A percentile compares a stretch with the other conserved stretches of the same genome.
These are phyloP conservation scores for Candida corydali DNA, from an alignment of 805 yeast genomes.

Conservation along the genomic window DNA sequence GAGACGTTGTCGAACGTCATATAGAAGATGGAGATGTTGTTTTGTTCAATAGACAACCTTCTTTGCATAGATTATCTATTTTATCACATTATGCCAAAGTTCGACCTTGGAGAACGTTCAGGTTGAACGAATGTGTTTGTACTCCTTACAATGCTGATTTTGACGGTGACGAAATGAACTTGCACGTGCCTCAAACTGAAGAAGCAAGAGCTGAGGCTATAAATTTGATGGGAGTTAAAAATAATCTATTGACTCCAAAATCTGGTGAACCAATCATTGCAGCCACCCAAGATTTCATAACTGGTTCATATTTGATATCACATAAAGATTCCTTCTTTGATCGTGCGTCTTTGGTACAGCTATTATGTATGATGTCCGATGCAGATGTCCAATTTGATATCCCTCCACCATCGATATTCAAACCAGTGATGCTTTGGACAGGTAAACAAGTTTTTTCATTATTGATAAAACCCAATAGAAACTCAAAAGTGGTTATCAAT, in stretches of 20 bases:
- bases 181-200: constrained; percentile 98
- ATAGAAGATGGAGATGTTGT: constrained; percentile 96
- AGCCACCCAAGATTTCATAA: constrained; percentile 98
- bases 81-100: constrained; percentile 93
- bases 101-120: constrained; percentile 96
- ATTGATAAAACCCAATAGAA: constrained; percentile 75
- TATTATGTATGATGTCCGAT: constrained; percentile 94
- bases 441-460: constrained; percentile 94
- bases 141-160: constrained; percentile 99
- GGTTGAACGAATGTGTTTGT: constrained; percentile 97
- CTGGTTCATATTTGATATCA: constrained; percentile 90
- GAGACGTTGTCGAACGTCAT: constrained; percentile 95
- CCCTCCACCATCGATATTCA: constrained; percentile 92
- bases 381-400: constrained; percentile 82
- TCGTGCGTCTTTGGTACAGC: constrained; percentile 75
- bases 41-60: constrained; percentile 95
- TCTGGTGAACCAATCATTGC: constrained; percentile 99
- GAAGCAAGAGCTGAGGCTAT: constrained; percentile 99
- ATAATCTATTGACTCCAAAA: constrained; percentile 90
- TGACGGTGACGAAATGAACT: constrained; percentile 99
- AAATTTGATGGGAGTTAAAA: constrained; percentile 95
- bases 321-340: constrained; percentile 92
- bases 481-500: constrained; percentile 79
- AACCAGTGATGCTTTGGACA: constrained; percentile 91
- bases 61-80: constrained; percentile 90